Conservation (phyloP, 345 rosid genomes). For the Citrus medica region DNA sequence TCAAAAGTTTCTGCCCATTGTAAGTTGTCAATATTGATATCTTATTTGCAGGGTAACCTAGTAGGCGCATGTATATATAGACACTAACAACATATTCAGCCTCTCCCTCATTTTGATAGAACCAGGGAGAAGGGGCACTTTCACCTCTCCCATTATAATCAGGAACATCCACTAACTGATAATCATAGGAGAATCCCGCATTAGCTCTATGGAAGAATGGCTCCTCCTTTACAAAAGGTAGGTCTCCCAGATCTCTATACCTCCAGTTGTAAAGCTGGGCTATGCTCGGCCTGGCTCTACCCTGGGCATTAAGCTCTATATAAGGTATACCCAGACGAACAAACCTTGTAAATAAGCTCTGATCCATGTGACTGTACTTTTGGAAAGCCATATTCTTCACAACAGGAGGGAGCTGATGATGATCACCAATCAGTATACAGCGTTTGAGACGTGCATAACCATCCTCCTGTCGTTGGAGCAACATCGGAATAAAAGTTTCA, state of each 20-base stretch:
- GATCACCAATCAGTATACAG: slow-evolving; percentile 97
- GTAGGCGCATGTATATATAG: slow-evolving; percentile 91
- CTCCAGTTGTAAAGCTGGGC: slow-evolving; percentile 97
- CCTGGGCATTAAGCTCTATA: slow-evolving; percentile 99
- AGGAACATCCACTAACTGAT: slow-evolving; percentile 87
- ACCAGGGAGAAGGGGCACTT: slow-evolving; percentile 97
- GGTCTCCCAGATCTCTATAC: slow-evolving; percentile 95
- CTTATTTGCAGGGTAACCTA: slow-evolving; percentile 93
- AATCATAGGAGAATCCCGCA: slow-evolving; percentile 91
- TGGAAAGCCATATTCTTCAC: slow-evolving; percentile 99
- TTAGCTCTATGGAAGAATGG: slow-evolving; percentile 73
- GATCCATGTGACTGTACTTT: slow-evolving; percentile 99
- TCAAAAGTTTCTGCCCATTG: slow-evolving; percentile 96
- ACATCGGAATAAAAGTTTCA: slow-evolving; percentile 98
- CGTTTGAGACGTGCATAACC: slow-evolving; percentile 97
- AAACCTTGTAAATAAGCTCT: slow-evolving; percentile 96
- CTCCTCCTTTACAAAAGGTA: slow-evolving; percentile 69
- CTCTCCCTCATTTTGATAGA: slow-evolving; percentile 97
- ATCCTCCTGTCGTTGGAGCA: slow-evolving; percentile 99
- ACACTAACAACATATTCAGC: slow-evolving; percentile 97
- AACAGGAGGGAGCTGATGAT: slow-evolving; percentile 99
- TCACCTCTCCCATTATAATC: slow-evolving; percentile 92
- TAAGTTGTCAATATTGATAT: slow-evolving; percentile 97
- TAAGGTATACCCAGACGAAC: slow-evolving; percentile 97
- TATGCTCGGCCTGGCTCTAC: slow-evolving; percentile 97